Percentiles rank a stretch among this genome's conserved stretches.
phyloP scores from a whole-genome alignment of 2,329 filamentous ascomycete genomes.

The Penicillium sp. region DNA sequence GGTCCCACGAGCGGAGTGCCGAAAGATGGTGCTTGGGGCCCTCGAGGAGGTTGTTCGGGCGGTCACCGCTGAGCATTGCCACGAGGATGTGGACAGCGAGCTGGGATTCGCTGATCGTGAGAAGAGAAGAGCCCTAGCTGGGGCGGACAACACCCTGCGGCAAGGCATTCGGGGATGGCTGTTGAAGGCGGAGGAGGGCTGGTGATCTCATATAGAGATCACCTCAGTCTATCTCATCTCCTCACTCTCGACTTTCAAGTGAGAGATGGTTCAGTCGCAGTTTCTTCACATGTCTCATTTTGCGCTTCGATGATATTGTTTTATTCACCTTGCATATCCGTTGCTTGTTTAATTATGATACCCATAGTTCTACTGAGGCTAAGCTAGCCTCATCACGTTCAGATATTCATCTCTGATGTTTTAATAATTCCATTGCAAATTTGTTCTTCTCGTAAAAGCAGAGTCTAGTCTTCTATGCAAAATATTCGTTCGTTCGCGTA shows the following conservation, averaged over 20 bases:
- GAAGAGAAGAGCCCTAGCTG: slow-evolving; percentile 33
- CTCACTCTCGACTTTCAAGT: background rate
- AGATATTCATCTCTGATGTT: background rate
- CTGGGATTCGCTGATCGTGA: slow-evolving; percentile 35
- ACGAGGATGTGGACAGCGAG: slow-evolving; percentile 40
- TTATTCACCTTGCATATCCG: slow-evolving; percentile 15
- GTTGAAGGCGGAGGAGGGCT: slow-evolving; percentile 50
- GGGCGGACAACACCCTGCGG: slow-evolving; percentile 54
- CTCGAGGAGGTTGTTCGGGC: slow-evolving; percentile 58
- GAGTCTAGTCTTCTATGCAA: background rate
- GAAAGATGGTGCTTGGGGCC: slow-evolving; percentile 57
- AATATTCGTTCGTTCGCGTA: background rate
- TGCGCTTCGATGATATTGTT: background rate
- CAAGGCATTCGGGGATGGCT: slow-evolving; percentile 61
- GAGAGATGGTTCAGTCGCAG: background rate
- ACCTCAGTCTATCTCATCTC: background rate
- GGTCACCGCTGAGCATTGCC: slow-evolving; percentile 53
- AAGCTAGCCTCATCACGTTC: background rate
- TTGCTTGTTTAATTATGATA: slow-evolving; percentile 25
- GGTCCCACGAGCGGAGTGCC: slow-evolving; percentile 55
- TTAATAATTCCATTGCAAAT: slow-evolving; percentile 1
- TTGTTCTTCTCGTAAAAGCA: slow-evolving; percentile 1
- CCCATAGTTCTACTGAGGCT: slow-evolving; percentile 16
- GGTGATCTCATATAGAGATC: slow-evolving; percentile 24
- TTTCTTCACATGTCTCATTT: background rate